Conservation (phyloP, 129 eudicot genomes). For the Arctium minus region DNA sequence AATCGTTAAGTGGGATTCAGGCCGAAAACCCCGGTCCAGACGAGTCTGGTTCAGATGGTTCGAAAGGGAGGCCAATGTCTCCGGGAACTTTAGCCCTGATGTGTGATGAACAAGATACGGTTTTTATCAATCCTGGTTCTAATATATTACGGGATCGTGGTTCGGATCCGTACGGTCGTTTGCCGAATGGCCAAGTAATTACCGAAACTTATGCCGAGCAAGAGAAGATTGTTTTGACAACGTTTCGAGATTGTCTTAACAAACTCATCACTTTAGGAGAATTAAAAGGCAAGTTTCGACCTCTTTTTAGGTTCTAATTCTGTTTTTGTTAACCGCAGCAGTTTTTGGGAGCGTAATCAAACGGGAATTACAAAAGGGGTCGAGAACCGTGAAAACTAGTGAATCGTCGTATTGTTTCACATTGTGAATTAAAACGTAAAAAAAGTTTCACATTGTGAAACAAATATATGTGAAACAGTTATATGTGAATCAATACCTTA, state of each 20-base stretch:
- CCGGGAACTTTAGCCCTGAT: conserved; percentile 73
- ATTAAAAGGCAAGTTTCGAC: conserved; percentile 30
- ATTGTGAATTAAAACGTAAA: background rate
- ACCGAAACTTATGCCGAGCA: conserved; percentile 56
- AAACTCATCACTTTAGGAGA: conserved; percentile 50
- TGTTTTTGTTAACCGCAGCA: background rate
- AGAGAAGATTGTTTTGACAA: conserved; percentile 59
- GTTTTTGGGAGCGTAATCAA: background rate
- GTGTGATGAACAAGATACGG: conserved; percentile 73
- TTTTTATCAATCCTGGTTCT: conserved; percentile 25
- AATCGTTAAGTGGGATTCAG: conserved; percentile 17
- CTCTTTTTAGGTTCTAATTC: background rate
- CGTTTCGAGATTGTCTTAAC: conserved; percentile 59
- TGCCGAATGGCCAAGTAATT: conserved; percentile 21
- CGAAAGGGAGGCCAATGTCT: conserved; percentile 53
- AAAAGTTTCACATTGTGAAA: background rate
- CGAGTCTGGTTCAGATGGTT: conserved; percentile 18
- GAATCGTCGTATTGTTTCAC: background rate
- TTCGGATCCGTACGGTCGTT: conserved; percentile 8
- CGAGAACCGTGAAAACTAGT: background rate
- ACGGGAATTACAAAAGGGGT: background rate
- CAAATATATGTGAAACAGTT: background rate
- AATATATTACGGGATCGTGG: conserved; percentile 12
- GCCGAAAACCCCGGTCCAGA: background rate
- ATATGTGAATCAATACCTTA: background rate